phyloP scores from a whole-genome alignment of 2,329 filamentous ascomycete species.

The Verticillium isaacii region DNA sequence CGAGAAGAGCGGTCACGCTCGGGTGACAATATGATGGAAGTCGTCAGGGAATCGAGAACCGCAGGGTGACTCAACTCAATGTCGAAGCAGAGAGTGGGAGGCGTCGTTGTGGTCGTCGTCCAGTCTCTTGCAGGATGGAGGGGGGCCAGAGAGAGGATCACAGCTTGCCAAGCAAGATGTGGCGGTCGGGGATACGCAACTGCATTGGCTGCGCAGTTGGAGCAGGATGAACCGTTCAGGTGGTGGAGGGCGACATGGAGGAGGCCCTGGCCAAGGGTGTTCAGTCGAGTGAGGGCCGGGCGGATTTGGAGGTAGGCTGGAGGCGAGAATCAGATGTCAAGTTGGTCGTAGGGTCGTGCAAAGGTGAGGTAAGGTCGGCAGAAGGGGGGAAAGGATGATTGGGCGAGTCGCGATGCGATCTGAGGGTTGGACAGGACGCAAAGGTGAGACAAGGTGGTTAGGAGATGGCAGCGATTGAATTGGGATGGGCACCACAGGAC shows the following conservation, averaged over 20 bases:
- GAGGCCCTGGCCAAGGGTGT: background rate
- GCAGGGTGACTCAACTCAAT: background rate
- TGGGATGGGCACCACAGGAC: background rate
- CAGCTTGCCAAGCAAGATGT: conserved; percentile 3
- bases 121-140: background rate
- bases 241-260: conserved; percentile 4
- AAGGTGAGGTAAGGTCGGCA: background rate
- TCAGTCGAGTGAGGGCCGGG: background rate
- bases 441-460: background rate
- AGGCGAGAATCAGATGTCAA: background rate
- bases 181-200: conserved; percentile 2
- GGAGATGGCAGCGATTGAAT: background rate
- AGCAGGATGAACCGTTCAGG: background rate
- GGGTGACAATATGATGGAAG: background rate
- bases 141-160: background rate
- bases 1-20: background rate
- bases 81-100: background rate
- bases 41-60: background rate
- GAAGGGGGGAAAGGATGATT: background rate
- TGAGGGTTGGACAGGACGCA: background rate
- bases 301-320: background rate
- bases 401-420: background rate
- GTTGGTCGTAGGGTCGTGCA: background rate
- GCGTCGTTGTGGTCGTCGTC: background rate
- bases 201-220: conserved; percentile 4